phyloP scores from a whole-genome alignment of 202 grass and related monocot genomes.

The Setaria italica region DNA sequence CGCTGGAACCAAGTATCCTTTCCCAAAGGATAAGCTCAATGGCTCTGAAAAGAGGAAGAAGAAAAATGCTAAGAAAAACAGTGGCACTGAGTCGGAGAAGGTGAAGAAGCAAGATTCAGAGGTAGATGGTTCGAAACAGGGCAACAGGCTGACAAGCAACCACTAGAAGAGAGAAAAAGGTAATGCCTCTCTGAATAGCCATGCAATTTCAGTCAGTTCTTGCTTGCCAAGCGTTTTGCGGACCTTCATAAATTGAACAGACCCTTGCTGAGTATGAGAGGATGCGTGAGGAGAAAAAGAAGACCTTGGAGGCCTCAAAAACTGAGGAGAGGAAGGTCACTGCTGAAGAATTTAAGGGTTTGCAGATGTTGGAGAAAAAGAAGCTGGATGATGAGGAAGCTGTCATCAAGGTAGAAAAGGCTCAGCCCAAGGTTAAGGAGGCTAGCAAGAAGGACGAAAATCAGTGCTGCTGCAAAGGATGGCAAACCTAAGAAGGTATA shows the following conservation, averaged over 20 bases:
- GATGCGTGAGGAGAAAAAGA: constrained; percentile 43
- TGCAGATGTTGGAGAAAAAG: constrained; percentile 48
- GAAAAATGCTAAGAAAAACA: not conserved
- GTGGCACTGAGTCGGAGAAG: not conserved
- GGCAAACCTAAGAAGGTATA: not conserved
- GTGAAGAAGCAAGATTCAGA: constrained; percentile 13
- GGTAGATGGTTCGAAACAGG: not conserved
- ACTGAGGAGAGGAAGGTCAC: constrained; percentile 38
- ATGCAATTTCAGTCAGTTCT: not conserved
- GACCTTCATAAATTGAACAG: constrained; percentile 10
- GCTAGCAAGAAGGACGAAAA: not conserved
- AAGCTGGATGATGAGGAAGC: constrained; percentile 52
- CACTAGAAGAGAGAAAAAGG: constrained; percentile 17
- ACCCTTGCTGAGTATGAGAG: constrained; percentile 34
- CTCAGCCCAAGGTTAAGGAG: not conserved
- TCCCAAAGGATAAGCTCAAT: not conserved
- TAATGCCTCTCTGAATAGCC: not conserved
- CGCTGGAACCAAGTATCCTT: not conserved
- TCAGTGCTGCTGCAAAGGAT: constrained; percentile 26
- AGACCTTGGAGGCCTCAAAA: constrained; percentile 12
- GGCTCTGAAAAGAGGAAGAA: constrained; percentile 47
- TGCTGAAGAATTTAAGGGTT: constrained; percentile 37
- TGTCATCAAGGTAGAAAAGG: constrained; percentile 30
- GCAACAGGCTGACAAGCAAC: not conserved
- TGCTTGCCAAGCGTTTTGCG: not conserved